phyloP scores from a whole-genome alignment of 2,329 filamentous ascomycete genomes.

The Pseudogymnoascus sp. region DNA sequence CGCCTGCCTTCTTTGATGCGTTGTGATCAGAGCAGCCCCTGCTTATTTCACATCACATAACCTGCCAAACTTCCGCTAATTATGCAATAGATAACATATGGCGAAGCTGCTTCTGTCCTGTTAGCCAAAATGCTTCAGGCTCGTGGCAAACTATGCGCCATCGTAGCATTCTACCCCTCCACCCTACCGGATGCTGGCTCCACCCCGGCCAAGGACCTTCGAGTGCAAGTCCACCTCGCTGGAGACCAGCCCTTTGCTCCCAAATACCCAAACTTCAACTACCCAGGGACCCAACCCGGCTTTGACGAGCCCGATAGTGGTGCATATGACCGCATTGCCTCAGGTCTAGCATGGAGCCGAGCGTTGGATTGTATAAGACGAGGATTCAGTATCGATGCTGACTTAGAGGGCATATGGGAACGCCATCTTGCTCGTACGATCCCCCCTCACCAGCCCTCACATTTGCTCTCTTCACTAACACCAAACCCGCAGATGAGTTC shows the following conservation, averaged over 20 bases:
- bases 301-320: slow-evolving; percentile 67
- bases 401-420: slow-evolving; percentile 58
- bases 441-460: not conserved
- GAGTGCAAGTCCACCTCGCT: slow-evolving; percentile 28
- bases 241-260: slow-evolving; percentile 9
- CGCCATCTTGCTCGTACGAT: slow-evolving; percentile 54
- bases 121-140: slow-evolving; percentile 26
- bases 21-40: not conserved
- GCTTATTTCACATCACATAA: slow-evolving; percentile 39
- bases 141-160: slow-evolving; percentile 47
- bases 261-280: slow-evolving; percentile 11
- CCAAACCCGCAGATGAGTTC: slow-evolving; percentile 39
- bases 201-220: slow-evolving; percentile 28
- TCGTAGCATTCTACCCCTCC: slow-evolving; percentile 57
- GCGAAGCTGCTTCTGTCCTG: not conserved
- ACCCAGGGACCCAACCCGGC: slow-evolving; percentile 43
- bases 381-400: slow-evolving; percentile 55
- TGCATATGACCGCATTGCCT: slow-evolving; percentile 56
- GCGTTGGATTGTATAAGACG: slow-evolving; percentile 51
- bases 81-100: slow-evolving; percentile 5
- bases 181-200: slow-evolving; percentile 43
- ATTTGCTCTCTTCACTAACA: not conserved
- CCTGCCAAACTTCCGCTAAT: slow-evolving; percentile 11
- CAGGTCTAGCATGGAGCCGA: slow-evolving; percentile 62
- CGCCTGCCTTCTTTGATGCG: not conserved